These are phyloP conservation scores for Cystoisospora suis DNA, from an alignment of 169 alveolate species.

Conservation along the genomic window DNA sequence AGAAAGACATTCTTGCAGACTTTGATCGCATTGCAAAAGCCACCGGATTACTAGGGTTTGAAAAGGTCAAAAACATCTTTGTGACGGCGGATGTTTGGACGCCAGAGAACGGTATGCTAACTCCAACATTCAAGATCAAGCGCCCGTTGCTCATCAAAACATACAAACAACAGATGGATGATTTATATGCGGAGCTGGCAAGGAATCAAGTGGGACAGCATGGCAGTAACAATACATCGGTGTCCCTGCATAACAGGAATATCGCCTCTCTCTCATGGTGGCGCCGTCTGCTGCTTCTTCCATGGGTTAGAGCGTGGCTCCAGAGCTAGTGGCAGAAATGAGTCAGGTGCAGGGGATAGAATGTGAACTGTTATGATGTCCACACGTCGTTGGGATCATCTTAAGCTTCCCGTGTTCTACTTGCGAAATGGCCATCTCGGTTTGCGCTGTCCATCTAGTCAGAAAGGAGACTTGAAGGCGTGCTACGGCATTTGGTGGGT, in stretches of 20 bases:
- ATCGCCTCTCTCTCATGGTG: no score
- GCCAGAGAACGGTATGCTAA: constrained; percentile 67
- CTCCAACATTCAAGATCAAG: constrained; percentile 70
- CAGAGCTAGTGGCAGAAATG: no score
- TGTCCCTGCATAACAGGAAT: not conserved
- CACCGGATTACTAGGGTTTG: constrained; percentile 59
- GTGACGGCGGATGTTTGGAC: constrained; percentile 62
- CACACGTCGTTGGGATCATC: no score
- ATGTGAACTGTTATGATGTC: no score
- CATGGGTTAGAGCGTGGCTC: not conserved
- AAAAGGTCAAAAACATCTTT: constrained; percentile 33
- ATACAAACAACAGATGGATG: not conserved
- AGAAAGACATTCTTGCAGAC: not conserved
- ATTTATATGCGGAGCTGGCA: constrained; percentile 3
- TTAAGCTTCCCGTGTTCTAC: no score
- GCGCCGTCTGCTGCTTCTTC: not conserved
- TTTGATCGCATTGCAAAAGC: not conserved
- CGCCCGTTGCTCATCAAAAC: constrained; percentile 6
- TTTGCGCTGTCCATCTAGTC: no score
- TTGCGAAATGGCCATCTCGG: no score
- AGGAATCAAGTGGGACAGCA: not conserved
- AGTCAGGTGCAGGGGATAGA: no score
- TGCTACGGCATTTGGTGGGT: no score
- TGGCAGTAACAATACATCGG: not conserved
- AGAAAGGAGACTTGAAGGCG: no score